Base-by-base conservation (phyloP, 257 asterid genomes). In the Solanum phureja region DNA sequence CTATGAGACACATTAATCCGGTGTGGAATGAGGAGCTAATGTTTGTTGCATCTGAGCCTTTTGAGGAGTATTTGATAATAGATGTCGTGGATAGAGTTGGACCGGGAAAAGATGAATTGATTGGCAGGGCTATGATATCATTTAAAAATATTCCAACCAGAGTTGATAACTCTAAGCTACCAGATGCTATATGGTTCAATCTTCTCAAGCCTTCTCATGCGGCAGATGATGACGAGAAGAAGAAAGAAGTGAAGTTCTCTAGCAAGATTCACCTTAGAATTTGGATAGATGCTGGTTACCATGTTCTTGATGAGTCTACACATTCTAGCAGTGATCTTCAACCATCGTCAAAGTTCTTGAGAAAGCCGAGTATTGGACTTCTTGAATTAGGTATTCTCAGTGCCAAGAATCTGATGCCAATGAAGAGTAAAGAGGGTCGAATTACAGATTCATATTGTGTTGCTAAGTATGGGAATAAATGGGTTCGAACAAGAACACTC, bases 391-490 rank as follows among this genome's bases (percentile, higher is more conserved):
- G 99, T 21, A 95, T 97, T 73, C 88, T 95, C 90, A 90, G 98
- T 56, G 98, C 98, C 34, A 81, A 91, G 58, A 95, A 95, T 87
- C 92, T 97, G 60, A 88, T 60, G 42, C 93, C 98, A 4, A 97
- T 94, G 99, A 97, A 97, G 89, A 93, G 90, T 8, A 95, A 93
- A 74, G 96, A 95, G 5, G 99, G 99, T 3, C 92, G 92, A 52
- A 85, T 90, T 7, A 95, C 99, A 0, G 99, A 97, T 87, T 95
- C 99, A 9, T 97, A 97, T 69, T 97, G 99, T 44, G 97, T 97
- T 64, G 99, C 98, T 0, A 97, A 95, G 90, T 97, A 97, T 46
- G 99, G 99, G n/a, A 95, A 92, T 94, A 97, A 97, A 87, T 97
- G 99, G 99, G 92, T 94, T 62, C 94, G 99, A 35, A 97, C 99